Conservation (phyloP, 495 filamentous ascomycete genomes). For the Rhypophila decipiens region DNA sequence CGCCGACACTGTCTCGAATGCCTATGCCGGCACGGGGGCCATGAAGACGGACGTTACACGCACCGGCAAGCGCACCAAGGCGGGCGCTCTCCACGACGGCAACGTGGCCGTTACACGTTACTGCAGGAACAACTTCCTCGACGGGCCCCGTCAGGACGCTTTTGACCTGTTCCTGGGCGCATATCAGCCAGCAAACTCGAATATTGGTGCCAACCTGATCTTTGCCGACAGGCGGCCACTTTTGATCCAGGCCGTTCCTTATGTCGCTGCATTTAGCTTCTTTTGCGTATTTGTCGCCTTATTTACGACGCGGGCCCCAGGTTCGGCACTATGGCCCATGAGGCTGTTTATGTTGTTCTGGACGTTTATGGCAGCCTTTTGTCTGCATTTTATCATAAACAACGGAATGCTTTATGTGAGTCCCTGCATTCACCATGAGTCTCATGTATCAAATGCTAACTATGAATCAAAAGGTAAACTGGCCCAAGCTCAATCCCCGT, state of each 20-base stretch:
- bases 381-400: conserved; percentile 61
- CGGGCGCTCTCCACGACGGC: conserved; percentile 73
- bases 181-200: conserved; percentile 64
- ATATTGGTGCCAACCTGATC: conserved; percentile 56
- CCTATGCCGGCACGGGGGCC: conserved; percentile 91
- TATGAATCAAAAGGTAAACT: conserved; percentile 65
- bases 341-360: conserved; percentile 72
- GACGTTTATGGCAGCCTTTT: conserved; percentile 61
- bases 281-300: conserved; percentile 79
- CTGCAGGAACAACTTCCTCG: conserved; percentile 82
- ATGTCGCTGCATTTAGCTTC: conserved; percentile 76
- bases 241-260: conserved; percentile 83
- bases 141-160: conserved; percentile 88
- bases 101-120: conserved; percentile 81
- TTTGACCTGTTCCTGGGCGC: conserved; percentile 90
- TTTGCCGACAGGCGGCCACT: conserved; percentile 86
- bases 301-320: conserved; percentile 61
- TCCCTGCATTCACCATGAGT: conserved; percentile 14
- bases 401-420: conserved; percentile 92
- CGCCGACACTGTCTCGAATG: conserved; percentile 84
- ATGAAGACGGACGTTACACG: conserved; percentile 95
- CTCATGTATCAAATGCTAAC: conserved; percentile 12
- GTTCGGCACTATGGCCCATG: conserved; percentile 67
- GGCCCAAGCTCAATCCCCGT: conserved; percentile 89
- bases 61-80: conserved; percentile 76